A percentile compares a stretch with the other conserved stretches of the same genome.
These are phyloP conservation scores for Paramecium sexaurelia DNA, from an alignment of 73 alveolate genomes.

Conservation along the genomic window DNA sequence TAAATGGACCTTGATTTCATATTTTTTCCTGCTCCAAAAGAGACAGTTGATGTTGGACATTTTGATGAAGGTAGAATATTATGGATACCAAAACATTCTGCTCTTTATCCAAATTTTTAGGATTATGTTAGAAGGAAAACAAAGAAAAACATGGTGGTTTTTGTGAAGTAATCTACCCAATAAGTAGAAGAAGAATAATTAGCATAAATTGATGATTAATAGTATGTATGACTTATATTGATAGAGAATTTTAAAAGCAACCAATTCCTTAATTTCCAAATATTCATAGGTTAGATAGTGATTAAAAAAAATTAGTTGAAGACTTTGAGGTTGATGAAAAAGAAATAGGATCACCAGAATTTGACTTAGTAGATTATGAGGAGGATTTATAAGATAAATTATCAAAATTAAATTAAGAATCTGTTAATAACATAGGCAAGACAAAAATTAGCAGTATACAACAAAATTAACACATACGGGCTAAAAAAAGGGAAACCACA, in stretches of 20 bases:
- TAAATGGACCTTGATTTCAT: conserved; percentile 34
- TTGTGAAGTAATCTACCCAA: neutral
- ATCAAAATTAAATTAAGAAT: neutral
- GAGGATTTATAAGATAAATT: neutral
- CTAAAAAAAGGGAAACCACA: conserved; percentile 8
- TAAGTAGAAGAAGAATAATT: neutral
- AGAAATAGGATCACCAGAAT: neutral
- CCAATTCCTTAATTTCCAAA: conserved; percentile 32
- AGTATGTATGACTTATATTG: neutral
- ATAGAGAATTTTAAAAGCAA: neutral
- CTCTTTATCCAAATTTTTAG: conserved; percentile 42
- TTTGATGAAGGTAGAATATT: neutral
- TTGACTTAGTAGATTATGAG: neutral
- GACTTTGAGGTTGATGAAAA: neutral
- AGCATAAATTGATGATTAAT: neutral
- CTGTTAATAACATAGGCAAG: neutral
- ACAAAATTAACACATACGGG: neutral
- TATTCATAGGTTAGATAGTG: neutral
- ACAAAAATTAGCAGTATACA: neutral
- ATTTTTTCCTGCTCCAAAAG: conserved; percentile 48
- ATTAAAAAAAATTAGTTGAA: neutral
- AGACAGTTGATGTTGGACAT: neutral
- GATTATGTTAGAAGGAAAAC: neutral
- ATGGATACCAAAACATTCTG: conserved; percentile 46
- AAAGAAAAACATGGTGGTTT: neutral